Base-by-base conservation (phyloP, 768 basidiomycete species). In the Candolleomyces aberdarensis region DNA sequence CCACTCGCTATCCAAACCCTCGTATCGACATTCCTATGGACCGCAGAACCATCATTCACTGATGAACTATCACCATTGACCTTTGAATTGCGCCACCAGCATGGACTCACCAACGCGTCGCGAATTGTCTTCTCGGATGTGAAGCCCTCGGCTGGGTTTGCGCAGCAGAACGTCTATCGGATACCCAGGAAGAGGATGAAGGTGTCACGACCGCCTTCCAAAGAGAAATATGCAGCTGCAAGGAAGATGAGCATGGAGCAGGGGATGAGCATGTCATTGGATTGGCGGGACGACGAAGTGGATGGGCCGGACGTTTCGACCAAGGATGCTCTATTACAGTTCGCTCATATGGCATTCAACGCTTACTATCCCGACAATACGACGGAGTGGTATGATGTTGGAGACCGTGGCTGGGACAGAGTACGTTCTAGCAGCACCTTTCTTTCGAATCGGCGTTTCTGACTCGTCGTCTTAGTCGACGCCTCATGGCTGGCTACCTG, bases 281-380 rank as follows among this genome's bases (percentile, higher is more conserved):
- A 76, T 10, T 96, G 95, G 94, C 75, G 85, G 14, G 81, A 85
- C 49, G 79, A 80, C 22, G 83, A 89, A 40, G 79, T 91, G 0
- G 67, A 70, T 5, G 87, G 82, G 0, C 96, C 96, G 1, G 88
- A 97, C 67, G 81, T 91, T 4, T 76, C 78, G 17, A 85, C 87
- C 66, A 83, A 90, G 39, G 82, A 87, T 66, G 89, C 92, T 0
- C 72, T 98, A 7, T 80, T 87, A 13, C 76, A 84, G 29, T 79
- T 98, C 15, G 94, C 92, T 19, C 94, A 91, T 83, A 98, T 98
- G 91, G 85, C 90, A 11, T 85, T 79, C 60, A 94, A 97, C 69
- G 87, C 95, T 2, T 98, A 98, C 69, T 73, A 75, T 3, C 71
- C 78, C 15, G 79, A 74, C 3, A 76, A 74, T 3, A 79, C 83